phyloP scores from a whole-genome alignment of 768 basidiomycete species.

The Cubamyces lactineus region DNA sequence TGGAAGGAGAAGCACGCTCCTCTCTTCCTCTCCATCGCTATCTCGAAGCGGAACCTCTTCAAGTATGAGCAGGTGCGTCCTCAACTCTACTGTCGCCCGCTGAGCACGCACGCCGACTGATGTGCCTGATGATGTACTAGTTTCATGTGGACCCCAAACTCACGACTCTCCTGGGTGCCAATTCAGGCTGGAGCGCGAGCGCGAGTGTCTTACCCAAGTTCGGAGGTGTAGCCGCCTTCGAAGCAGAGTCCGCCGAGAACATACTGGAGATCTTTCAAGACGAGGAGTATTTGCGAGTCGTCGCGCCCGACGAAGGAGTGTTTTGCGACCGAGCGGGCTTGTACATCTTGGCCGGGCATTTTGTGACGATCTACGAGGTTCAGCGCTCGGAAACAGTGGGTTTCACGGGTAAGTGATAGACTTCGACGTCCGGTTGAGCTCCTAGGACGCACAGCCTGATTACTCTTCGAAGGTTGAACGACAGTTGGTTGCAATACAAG shows the following conservation, averaged over 20 bases:
- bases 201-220: neutral
- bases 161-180: neutral
- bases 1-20: conserved; percentile 2
- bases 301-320: neutral
- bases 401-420: too few species aligned
- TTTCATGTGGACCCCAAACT: neutral
- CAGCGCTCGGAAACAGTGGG: too few species aligned
- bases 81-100: too few species aligned
- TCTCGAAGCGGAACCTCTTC: conserved; percentile 8
- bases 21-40: conserved; percentile 6
- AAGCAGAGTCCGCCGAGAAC: conserved; percentile 9
- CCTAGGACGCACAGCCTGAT: too few species aligned
- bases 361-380: too few species aligned
- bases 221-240: conserved; percentile 2
- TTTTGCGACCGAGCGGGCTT: too few species aligned
- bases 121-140: neutral
- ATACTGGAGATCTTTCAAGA: conserved; percentile 7
- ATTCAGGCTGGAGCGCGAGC: neutral
- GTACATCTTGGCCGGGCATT: neutral
- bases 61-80: conserved; percentile 13
- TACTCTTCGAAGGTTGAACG: too few species aligned
- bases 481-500: too few species aligned
- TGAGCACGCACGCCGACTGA: neutral
- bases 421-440: too few species aligned
- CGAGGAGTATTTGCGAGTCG: conserved; percentile 5